phyloP scores from a whole-genome alignment of 495 filamentous ascomycete species.

The Extremus antarcticus region DNA sequence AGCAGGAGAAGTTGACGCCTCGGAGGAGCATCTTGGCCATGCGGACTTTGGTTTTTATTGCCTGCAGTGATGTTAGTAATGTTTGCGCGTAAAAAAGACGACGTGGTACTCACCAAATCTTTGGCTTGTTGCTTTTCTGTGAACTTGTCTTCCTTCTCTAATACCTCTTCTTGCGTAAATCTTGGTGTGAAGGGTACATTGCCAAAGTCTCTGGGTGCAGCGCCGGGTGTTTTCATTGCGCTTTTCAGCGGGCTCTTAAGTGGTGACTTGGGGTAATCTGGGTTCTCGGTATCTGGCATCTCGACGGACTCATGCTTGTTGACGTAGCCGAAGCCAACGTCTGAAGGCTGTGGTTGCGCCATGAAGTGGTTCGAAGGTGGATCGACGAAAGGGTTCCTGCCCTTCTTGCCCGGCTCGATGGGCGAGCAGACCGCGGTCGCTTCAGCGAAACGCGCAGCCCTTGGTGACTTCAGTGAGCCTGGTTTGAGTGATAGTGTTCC shows the following conservation, averaged over 20 bases:
- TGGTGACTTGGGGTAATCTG: conserved; percentile 50
- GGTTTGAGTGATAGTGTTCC: conserved; percentile 18
- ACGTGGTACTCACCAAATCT: conserved; percentile 60
- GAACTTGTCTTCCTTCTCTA: conserved; percentile 67
- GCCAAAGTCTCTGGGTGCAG: conserved; percentile 48
- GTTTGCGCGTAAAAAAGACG: not conserved
- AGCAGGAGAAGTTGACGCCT: conserved; percentile 91
- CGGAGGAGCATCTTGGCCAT: conserved; percentile 90
- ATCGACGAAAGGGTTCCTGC: conserved; percentile 57
- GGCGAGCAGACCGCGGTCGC: conserved; percentile 82
- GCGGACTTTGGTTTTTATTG: conserved; percentile 83
- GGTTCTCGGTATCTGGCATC: conserved; percentile 33
- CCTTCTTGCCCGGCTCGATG: conserved; percentile 45
- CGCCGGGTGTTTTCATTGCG: conserved; percentile 74
- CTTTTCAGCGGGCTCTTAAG: conserved; percentile 51
- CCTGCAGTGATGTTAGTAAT: conserved; percentile 45
- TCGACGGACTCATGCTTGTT: conserved; percentile 43
- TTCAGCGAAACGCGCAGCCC: conserved; percentile 82
- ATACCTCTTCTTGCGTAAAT: conserved; percentile 68
- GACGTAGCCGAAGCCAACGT: conserved; percentile 90
- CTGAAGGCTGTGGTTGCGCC: conserved; percentile 58
- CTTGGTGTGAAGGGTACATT: conserved; percentile 71
- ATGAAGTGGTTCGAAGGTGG: conserved; percentile 45
- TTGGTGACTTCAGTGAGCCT: conserved; percentile 59
- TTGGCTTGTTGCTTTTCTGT: conserved; percentile 72